Base-by-base conservation (phyloP, 208 protist genomes). In the Crithidia bombi region DNA sequence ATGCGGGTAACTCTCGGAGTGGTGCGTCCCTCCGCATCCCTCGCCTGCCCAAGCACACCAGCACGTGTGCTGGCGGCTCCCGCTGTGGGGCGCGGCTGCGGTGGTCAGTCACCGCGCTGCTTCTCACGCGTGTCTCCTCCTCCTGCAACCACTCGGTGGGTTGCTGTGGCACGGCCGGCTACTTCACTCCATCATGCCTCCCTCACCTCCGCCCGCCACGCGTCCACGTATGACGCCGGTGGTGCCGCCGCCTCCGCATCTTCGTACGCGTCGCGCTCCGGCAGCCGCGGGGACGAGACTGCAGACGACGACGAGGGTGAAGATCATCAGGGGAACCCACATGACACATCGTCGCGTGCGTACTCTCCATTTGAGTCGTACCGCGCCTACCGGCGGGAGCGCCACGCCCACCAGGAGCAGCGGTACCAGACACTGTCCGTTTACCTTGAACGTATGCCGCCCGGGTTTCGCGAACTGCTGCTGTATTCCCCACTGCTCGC, bases 401-500 rank as follows among this genome's bases (percentile, higher is more conserved):
- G 63, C 38, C 23, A 50, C 39, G 21, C 5, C 9, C n/a, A 44
- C 6, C 38, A 46, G 1, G 32, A 51, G 10, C 15, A 32, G 32
- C 59, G 57, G 65, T 79, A 72, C 41, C 66, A 73, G 9, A 81
- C 79, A 19, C 66, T 88, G 21, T 78, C 72, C 17, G 76, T 82
- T 35, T 86, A 88, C 56, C 65, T 92, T 9, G 73, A 78, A 28
- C 76, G 74, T 6, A 49, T 92, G 32, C 83, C 87, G 0, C 78
- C 63, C 1, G 79, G 75, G 11, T 32, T 90, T 17, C 78, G 79
- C 7, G 75, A 84, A 46, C 23, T 88, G 32, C 75, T 92, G 17
- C 57, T 90, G 30, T 88, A 72, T 70, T 87, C 83, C 0, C 87
- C 87, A 14, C 65, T 80, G 10, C 39, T 90, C n/a, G 78, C 77